These are phyloP conservation scores for Epichloe festucae DNA, from an alignment of 2,329 filamentous ascomycete genomes.

Conservation along the genomic window DNA sequence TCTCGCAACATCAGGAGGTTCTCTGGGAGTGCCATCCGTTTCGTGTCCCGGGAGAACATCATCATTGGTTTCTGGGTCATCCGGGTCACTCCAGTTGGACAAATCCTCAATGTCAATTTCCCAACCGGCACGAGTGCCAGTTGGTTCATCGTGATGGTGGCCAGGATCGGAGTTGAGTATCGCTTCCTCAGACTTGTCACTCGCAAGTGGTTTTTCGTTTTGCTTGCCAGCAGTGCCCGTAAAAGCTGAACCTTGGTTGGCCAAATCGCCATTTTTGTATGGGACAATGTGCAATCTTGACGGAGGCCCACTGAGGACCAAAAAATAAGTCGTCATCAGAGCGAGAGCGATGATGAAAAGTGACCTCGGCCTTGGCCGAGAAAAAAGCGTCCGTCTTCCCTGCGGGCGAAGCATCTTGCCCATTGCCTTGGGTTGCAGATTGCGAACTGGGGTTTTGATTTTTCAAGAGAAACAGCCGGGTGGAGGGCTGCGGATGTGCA, in stretches of 20 bases:
- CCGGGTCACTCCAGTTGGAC: constrained; percentile 22
- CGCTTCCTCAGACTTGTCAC: not conserved
- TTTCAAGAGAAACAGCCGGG: not conserved
- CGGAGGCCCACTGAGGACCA: constrained; percentile 25
- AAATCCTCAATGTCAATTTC: constrained; percentile 24
- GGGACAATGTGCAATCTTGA: constrained; percentile 23
- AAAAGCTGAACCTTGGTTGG: constrained; percentile 1
- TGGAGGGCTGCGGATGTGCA: not conserved
- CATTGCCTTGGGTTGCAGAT: constrained; percentile 7
- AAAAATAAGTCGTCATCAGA: constrained; percentile 28
- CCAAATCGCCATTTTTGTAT: constrained; percentile 8
- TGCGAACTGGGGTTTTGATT: not conserved
- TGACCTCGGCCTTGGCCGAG: constrained; percentile 27
- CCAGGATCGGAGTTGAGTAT: constrained; percentile 1
- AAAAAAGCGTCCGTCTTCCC: constrained; percentile 16
- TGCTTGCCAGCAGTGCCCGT: not conserved
- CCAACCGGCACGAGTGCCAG: constrained; percentile 15
- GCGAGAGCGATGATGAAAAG: constrained; percentile 28
- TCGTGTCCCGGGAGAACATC: constrained; percentile 24
- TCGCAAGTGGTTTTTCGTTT: not conserved
- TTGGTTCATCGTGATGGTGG: constrained; percentile 7
- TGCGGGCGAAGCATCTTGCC: constrained; percentile 22
- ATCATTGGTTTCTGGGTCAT: constrained; percentile 21
- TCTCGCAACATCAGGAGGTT: constrained; percentile 19
- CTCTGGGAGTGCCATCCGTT: constrained; percentile 21